Conservation (phyloP, 1,284 basidiomycete species). For the Ceratobasidium sp. region DNA sequence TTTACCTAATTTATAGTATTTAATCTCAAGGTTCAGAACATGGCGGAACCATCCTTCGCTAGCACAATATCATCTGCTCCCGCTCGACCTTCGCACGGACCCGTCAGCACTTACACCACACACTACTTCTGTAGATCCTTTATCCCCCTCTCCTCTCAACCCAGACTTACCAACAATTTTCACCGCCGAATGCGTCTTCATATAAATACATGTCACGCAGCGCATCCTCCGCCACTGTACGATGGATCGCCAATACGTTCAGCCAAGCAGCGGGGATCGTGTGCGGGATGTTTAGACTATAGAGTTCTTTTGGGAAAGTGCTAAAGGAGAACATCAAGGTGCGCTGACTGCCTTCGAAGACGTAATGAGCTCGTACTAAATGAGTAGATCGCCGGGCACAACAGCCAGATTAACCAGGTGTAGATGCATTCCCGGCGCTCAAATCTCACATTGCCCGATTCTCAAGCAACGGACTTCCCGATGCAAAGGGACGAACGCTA, state of each 20-base stretch:
- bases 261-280: constrained; percentile 63
- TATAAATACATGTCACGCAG: constrained; percentile 78
- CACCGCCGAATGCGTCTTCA: constrained; percentile 91
- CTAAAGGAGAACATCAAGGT: constrained; percentile 90
- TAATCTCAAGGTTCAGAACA: constrained; percentile 60
- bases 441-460: constrained; percentile 76
- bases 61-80: constrained; percentile 77
- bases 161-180: constrained; percentile 79
- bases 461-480: constrained; percentile 66
- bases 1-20: background rate
- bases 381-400: constrained; percentile 66
- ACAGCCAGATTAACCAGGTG: constrained; percentile 80
- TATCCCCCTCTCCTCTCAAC: constrained; percentile 65
- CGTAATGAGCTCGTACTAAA: background rate
- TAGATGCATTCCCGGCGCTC: constrained; percentile 70
- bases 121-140: constrained; percentile 57
- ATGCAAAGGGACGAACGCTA: constrained; percentile 71
- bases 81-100: constrained; percentile 77
- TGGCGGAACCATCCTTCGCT: constrained; percentile 77
- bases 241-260: constrained; percentile 79
- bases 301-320: constrained; percentile 86
- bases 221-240: constrained; percentile 71
- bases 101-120: constrained; percentile 51
- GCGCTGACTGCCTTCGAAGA: constrained; percentile 30
- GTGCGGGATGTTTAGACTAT: constrained; percentile 91